Evolutionary conservation across 306 rosid genomes (phyloP), one percentile per base, ranked within the genome.

Genomic region (Glycyrrhiza uralensis): DNA sequence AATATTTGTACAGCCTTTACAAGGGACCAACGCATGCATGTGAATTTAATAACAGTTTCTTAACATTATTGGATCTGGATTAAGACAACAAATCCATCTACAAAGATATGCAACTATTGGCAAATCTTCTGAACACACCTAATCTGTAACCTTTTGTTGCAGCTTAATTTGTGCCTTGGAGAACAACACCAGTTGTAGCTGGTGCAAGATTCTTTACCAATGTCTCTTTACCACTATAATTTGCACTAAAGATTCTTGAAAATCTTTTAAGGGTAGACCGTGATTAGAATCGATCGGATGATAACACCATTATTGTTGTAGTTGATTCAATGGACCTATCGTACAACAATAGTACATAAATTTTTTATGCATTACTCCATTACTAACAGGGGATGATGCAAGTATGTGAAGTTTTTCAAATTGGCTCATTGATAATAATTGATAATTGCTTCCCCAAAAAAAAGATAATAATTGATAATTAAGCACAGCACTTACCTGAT

Each of bases 21-120:
- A 13, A 18, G 24, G 60, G 72, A 71, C 18, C 15, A 32, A 55
- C 72, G 82, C 75, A 79, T 72, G 78, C 59, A 71, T 35, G 8
- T 63, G 52, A 44, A 45, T 33, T 72, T 22, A 55, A 45, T 32
- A 71, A 7, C 45, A 32, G 39, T 42, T 64, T 76, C 22, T 15
- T 6, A 63, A 44, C 7, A 42, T 54, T 54, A n/a, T 78, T 26
- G 65, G 67, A 54, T 71, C 62, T 63, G 42, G 14, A 55, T 79
- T 46, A 58, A 39, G 64, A 66, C 66, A 30, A 11, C 14, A 32
- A 42, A 78, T 35, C 64, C 36, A 18, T 28, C 19, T 28, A 17
- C 61, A 32, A n/a, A 23, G 11, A 65, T 67, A 72, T 47, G 56
- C 5, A 13, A 3, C 73, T 22, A 26, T 39, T 47, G 65, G 41